Conservation (phyloP, 331 rosid species). For the Pyrus hybrid region DNA sequence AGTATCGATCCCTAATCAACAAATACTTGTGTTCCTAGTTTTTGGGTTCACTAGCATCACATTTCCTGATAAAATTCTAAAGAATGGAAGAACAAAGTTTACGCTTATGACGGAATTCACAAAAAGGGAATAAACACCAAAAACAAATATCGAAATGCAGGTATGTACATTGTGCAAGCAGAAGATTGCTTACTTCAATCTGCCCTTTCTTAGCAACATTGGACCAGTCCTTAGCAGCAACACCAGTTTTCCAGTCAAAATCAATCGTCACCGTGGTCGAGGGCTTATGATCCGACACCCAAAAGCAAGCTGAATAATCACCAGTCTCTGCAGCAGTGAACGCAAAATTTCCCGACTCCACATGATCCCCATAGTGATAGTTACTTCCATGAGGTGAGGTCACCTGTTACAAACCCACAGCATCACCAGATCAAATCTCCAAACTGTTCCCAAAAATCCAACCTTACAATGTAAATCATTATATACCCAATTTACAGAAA, state of each 20-base stretch:
- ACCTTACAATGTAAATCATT: not conserved
- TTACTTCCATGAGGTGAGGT: conserved; percentile 59
- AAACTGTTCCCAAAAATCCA: conserved; percentile 12
- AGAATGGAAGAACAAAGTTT: not conserved
- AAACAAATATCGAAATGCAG: not conserved
- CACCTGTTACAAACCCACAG: conserved; percentile 40
- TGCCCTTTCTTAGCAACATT: conserved; percentile 93
- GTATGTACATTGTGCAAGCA: not conserved
- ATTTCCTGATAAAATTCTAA: not conserved
- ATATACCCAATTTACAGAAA: not conserved
- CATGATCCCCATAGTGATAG: conserved; percentile 51
- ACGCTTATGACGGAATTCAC: not conserved
- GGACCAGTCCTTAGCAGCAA: conserved; percentile 89
- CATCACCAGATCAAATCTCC: conserved; percentile 23
- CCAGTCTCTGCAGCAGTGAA: conserved; percentile 74
- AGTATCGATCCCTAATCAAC: not conserved
- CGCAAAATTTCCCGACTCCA: conserved; percentile 72
- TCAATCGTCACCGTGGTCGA: conserved; percentile 38
- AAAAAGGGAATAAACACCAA: not conserved
- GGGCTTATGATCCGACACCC: conserved; percentile 42
- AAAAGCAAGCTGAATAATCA: conserved; percentile 71
- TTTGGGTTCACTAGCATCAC: not conserved
- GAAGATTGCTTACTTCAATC: conserved; percentile 56
- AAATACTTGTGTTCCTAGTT: not conserved
- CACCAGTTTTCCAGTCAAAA: conserved; percentile 82